phyloP scores from a whole-genome alignment of 2,329 filamentous ascomycete genomes.

The Beauveria asiatica region DNA sequence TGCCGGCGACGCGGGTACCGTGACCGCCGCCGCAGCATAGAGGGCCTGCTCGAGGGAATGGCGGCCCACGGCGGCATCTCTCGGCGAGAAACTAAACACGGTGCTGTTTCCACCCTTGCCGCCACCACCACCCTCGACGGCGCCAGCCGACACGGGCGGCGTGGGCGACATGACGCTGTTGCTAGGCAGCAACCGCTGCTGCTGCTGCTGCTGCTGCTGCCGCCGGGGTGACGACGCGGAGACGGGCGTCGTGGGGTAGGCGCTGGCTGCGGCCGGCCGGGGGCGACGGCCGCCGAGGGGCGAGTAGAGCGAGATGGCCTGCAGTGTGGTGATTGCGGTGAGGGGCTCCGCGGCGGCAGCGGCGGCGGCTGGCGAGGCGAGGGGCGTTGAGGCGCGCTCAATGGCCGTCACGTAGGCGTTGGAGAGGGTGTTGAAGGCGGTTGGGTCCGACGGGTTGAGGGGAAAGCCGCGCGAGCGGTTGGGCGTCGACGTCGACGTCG shows the following conservation, averaged over 20 bases:
- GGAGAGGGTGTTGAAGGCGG: conserved; percentile 57
- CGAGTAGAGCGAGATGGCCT: conserved; percentile 23
- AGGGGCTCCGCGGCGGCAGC: conserved; percentile 37
- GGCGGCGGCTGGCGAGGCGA: conserved; percentile 36
- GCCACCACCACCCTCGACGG: conserved; percentile 26
- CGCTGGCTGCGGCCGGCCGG: background rate
- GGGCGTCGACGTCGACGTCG: conserved; percentile 3
- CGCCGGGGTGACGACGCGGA: conserved; percentile 22
- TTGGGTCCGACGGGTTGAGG: conserved; percentile 50
- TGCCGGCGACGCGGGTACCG: background rate
- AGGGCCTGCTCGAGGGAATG: conserved; percentile 2
- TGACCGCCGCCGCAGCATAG: background rate
- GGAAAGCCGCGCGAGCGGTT: conserved; percentile 25
- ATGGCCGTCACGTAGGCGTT: conserved; percentile 57
- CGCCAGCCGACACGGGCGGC: conserved; percentile 47
- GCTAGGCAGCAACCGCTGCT: conserved; percentile 36
- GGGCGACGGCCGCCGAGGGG: conserved; percentile 21
- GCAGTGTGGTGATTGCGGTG: conserved; percentile 39
- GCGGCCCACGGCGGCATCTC: conserved; percentile 21
- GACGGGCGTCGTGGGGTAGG: conserved; percentile 42
- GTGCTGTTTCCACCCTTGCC: conserved; percentile 14
- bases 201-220: conserved; percentile 29
- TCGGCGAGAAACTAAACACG: conserved; percentile 38
- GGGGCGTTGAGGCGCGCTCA: conserved; percentile 31
- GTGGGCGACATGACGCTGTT: conserved; percentile 53